Percentiles rank a stretch among this genome's conserved stretches.
Evolutionary conservation across 208 protist species (phyloP).

Genomic region (Trypanosoma conorhini): DNA sequence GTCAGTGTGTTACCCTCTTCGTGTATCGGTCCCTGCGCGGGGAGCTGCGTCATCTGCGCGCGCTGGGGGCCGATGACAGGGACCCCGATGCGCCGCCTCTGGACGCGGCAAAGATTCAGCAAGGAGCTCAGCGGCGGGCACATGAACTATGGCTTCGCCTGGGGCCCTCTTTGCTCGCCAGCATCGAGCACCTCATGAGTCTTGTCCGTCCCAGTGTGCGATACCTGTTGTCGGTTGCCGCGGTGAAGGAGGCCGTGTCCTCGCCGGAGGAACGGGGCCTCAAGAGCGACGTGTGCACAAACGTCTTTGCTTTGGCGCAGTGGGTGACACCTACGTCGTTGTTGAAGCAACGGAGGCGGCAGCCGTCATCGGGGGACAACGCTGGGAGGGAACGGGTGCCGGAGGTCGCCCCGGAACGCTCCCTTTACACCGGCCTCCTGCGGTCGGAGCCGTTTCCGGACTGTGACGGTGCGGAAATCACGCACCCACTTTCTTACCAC

Average conservation of each 20-base stretch:
- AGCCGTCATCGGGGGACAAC: background rate
- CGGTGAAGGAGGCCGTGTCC: conserved; percentile 15
- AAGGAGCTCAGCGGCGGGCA: conserved; percentile 30
- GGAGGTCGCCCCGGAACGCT: background rate
- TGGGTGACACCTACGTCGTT: conserved; percentile 26
- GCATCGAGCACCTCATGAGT: conserved; percentile 45
- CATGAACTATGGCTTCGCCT: conserved; percentile 39
- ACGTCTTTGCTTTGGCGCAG: conserved; percentile 19
- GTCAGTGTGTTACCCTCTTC: conserved; percentile 56
- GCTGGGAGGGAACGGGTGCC: background rate
- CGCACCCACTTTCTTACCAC: background rate
- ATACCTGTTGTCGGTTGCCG: conserved; percentile 51
- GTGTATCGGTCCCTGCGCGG: conserved; percentile 35
- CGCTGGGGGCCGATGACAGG: background rate
- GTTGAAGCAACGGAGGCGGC: conserved; percentile 16
- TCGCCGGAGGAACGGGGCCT: conserved; percentile 44
- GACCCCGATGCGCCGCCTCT: background rate
- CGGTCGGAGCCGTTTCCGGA: conserved; percentile 5
- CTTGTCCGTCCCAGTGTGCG: conserved; percentile 49
- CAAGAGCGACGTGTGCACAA: conserved; percentile 47
- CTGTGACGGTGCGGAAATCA: background rate
- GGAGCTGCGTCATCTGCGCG: conserved; percentile 19
- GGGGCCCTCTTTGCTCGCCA: conserved; percentile 58
- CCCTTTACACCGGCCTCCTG: background rate
- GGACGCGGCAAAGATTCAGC: conserved; percentile 27